Evolutionary conservation across 352 stramenopile species (phyloP).

Genomic region (Phytophthora colocasiae): DNA sequence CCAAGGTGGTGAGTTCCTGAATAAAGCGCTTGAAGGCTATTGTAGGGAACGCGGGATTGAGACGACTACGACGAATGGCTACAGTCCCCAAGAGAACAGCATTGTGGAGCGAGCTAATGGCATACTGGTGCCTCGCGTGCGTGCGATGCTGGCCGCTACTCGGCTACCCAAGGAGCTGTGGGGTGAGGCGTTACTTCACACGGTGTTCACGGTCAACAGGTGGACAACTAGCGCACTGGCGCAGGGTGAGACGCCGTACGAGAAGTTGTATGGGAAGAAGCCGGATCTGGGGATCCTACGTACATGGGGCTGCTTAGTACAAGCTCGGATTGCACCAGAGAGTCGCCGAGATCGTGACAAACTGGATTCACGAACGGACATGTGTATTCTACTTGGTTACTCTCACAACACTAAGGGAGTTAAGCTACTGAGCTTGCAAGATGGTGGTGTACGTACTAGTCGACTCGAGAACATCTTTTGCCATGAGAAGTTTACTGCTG

Average conservation of each 20-base stretch:
- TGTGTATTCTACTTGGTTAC: conserved; percentile 24
- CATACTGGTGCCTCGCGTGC: not conserved
- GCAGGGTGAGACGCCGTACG: conserved; percentile 11
- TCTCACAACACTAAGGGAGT: conserved; percentile 14
- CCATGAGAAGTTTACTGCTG: not conserved
- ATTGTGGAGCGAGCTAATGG: conserved; percentile 21
- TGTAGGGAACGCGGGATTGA: conserved; percentile 16
- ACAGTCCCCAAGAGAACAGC: conserved; percentile 31
- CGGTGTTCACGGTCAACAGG: conserved; percentile 19
- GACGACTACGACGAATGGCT: conserved; percentile 16
- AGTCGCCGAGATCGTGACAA: conserved; percentile 2
- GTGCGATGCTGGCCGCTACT: conserved; percentile 14
- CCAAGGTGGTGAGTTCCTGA: conserved; percentile 26
- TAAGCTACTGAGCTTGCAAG: conserved; percentile 19
- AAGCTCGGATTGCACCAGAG: conserved; percentile 14
- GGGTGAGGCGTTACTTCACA: conserved; percentile 15
- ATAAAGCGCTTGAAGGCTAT: conserved; percentile 7
- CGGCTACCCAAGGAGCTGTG: conserved; percentile 17
- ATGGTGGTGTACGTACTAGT: conserved; percentile 16
- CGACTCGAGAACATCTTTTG: conserved; percentile 22
- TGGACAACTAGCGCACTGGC: conserved; percentile 14
- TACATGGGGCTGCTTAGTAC: conserved; percentile 21
- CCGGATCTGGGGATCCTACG: conserved; percentile 9
- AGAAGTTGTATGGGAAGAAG: conserved; percentile 14
- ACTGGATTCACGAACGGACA: conserved; percentile 13